Evolutionary conservation across 2,329 filamentous ascomycete genomes (phyloP).

Genomic region (Fusarium sp.): DNA sequence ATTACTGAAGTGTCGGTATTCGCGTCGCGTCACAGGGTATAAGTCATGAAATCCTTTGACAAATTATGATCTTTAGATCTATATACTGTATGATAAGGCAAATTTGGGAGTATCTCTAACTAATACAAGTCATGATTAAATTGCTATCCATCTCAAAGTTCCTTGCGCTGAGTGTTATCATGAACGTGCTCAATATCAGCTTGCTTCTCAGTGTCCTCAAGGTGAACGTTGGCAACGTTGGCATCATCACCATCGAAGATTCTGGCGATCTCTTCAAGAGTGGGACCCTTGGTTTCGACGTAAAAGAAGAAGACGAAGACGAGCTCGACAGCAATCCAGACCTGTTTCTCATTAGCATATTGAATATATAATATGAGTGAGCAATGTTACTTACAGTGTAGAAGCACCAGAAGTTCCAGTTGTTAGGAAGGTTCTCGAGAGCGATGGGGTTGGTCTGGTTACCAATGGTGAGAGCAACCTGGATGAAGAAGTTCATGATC

Average conservation of each 20-base stretch:
- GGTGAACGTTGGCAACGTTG: constrained; percentile 11
- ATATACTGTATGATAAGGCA: not conserved
- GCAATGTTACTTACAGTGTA: constrained; percentile 58
- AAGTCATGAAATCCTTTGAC: not conserved
- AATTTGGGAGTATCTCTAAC: not conserved
- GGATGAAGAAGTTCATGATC: constrained; percentile 73
- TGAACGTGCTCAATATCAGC: constrained; percentile 7
- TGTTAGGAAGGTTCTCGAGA: constrained; percentile 67
- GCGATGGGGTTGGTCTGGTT: constrained; percentile 73
- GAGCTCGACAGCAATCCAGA: constrained; percentile 56
- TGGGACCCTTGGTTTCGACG: constrained; percentile 76
- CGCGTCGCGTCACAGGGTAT: not conserved
- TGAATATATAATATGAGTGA: too few relatives aligned
- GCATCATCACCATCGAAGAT: constrained; percentile 76
- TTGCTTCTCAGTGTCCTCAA: constrained; percentile 16
- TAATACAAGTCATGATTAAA: too few relatives aligned
- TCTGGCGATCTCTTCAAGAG: constrained; percentile 69
- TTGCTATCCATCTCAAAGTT: not conserved
- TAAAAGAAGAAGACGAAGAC: constrained; percentile 74
- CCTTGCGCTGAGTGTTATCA: constrained; percentile 1
- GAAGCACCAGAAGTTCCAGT: constrained; percentile 75
- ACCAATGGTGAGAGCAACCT: constrained; percentile 69
- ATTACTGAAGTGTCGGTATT: not conserved
- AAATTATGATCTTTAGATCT: not conserved
- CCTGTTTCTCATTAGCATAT: not conserved